A percentile compares a stretch with the other conserved stretches of the same genome.
phyloP scores from a whole-genome alignment of 2,329 filamentous ascomycete genomes.

The Tolypocladium paradoxum region DNA sequence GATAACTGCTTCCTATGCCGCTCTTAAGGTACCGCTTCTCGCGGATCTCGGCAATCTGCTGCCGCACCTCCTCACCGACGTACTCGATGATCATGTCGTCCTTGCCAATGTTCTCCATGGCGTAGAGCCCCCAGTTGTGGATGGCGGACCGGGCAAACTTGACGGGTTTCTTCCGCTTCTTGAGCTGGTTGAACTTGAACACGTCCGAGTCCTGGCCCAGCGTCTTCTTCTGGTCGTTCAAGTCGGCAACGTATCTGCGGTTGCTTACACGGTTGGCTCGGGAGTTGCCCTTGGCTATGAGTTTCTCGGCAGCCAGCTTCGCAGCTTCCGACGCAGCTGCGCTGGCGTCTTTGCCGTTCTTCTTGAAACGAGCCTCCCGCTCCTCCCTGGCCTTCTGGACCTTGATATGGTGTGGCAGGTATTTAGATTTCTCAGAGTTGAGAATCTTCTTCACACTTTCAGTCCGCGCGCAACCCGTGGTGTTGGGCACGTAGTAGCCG shows the following conservation, averaged over 20 bases:
- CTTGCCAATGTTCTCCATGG: constrained; percentile 91
- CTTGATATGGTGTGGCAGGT: constrained; percentile 93
- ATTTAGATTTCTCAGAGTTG: constrained; percentile 96
- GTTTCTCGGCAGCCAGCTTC: constrained; percentile 67
- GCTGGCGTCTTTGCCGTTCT: constrained; percentile 54
- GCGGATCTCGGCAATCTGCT: constrained; percentile 93
- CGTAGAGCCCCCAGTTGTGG: constrained; percentile 97
- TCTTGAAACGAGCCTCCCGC: constrained; percentile 65
- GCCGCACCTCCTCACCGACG: constrained; percentile 91
- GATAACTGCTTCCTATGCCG: constrained; percentile 91
- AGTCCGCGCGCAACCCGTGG: constrained; percentile 76
- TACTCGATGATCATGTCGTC: constrained; percentile 99
- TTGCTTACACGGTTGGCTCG: constrained; percentile 93
- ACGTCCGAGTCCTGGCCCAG: constrained; percentile 78
- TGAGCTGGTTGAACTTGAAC: constrained; percentile 95
- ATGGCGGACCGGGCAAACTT: constrained; percentile 96
- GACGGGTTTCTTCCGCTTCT: constrained; percentile 98
- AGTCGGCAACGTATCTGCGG: constrained; percentile 83
- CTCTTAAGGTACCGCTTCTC: constrained; percentile 90
- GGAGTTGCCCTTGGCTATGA: constrained; percentile 78
- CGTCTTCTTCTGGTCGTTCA: constrained; percentile 88
- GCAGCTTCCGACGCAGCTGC: constrained; percentile 59
- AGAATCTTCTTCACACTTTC: constrained; percentile 93
- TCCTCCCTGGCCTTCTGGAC: constrained; percentile 86
- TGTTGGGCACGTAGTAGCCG: constrained; percentile 74